phyloP scores from a whole-genome alignment of 306 rosid genomes.

The Castanea crenata region DNA sequence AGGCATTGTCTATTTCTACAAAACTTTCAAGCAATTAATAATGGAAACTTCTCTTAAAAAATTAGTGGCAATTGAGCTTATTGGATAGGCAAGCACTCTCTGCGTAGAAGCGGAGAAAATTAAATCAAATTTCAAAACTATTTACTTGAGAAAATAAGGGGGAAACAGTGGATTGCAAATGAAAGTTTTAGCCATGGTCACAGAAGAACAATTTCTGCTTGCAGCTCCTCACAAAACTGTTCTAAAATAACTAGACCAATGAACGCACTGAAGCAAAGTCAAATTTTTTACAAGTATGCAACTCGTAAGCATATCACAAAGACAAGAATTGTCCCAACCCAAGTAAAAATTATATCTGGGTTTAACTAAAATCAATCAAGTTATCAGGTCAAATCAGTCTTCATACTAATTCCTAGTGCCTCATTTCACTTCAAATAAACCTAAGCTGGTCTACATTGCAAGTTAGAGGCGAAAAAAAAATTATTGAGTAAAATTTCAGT shows the following conservation, averaged over 20 bases:
- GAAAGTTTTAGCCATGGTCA: background rate
- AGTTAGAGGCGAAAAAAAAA: background rate
- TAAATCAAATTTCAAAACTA: slow-evolving; percentile 4
- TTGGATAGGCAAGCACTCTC: slow-evolving; percentile 58
- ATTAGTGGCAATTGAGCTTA: too few relatives aligned
- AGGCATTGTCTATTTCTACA: too few relatives aligned
- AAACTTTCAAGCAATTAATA: too few relatives aligned
- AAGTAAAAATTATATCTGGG: background rate
- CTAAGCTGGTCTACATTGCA: background rate
- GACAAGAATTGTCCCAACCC: background rate
- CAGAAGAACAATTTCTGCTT: background rate
- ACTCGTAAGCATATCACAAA: background rate
- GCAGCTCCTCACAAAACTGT: background rate
- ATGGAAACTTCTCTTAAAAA: too few relatives aligned
- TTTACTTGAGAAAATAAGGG: background rate
- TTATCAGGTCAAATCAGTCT: background rate
- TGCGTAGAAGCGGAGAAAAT: slow-evolving; percentile 26
- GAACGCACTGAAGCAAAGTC: background rate
- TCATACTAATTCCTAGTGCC: background rate
- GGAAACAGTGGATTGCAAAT: background rate
- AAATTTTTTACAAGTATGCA: background rate
- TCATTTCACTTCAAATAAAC: background rate
- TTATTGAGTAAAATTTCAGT: background rate
- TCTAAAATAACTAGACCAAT: background rate
- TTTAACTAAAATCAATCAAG: background rate